These are phyloP conservation scores for Thymus mandschuricus DNA, from an alignment of 257 asterid species.

Conservation along the genomic window DNA sequence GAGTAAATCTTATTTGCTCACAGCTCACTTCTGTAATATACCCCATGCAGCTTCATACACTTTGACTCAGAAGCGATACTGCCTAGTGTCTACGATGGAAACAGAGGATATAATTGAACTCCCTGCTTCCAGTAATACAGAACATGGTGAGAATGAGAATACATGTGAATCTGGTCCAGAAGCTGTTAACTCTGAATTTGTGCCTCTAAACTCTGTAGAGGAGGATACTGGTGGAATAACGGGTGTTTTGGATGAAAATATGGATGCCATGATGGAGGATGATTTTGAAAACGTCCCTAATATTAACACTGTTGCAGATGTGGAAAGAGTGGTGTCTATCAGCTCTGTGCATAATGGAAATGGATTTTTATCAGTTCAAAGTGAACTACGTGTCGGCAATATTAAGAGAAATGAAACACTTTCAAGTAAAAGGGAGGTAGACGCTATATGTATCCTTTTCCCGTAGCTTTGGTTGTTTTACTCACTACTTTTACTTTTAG, in stretches of 20 bases:
- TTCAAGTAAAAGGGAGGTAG: conserved; percentile 43
- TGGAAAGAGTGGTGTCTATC: conserved; percentile 31
- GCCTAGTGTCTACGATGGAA: conserved; percentile 47
- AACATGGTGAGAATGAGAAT: conserved; percentile 43
- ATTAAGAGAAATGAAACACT: conserved; percentile 40
- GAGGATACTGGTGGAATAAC: conserved; percentile 36
- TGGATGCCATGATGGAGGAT: conserved; percentile 37
- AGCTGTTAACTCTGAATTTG: conserved; percentile 36
- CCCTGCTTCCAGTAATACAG: conserved; percentile 53
- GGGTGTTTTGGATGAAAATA: conserved; percentile 41
- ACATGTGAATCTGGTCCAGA: conserved; percentile 36
- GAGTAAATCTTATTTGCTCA: conserved; percentile 2
- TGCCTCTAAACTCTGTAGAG: conserved; percentile 37
- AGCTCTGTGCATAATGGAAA: conserved; percentile 40
- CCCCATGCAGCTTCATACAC: conserved; percentile 21
- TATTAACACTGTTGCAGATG: conserved; percentile 37
- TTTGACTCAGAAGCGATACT: conserved; percentile 21
- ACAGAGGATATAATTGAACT: conserved; percentile 53
- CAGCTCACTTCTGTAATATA: conserved; percentile 23
- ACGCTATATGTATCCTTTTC: conserved; percentile 60
- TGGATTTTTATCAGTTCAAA: conserved; percentile 47
- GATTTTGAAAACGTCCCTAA: conserved; percentile 44
- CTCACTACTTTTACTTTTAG: not conserved
- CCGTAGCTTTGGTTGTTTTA: conserved; percentile 18
- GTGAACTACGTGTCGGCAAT: conserved; percentile 41